These are phyloP conservation scores for Terana coerulea DNA, from an alignment of 768 basidiomycete species.

Conservation along the genomic window DNA sequence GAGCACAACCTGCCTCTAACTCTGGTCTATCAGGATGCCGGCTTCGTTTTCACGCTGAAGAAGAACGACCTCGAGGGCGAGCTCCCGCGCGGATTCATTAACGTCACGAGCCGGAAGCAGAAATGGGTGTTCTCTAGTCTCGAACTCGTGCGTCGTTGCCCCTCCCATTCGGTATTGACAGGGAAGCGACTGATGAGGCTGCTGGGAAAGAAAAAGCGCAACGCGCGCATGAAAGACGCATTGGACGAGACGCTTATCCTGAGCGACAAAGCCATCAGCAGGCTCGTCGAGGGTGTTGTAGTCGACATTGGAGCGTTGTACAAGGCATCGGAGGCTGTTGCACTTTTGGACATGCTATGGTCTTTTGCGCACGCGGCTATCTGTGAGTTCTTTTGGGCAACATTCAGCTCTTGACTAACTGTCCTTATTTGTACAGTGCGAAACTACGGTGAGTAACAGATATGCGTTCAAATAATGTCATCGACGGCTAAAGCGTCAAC, in stretches of 20 bases:
- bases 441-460: constrained; percentile 41
- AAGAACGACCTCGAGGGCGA: constrained; percentile 59
- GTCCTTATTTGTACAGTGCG: constrained; percentile 31
- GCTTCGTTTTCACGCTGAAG: constrained; percentile 71
- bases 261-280: constrained; percentile 81
- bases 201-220: constrained; percentile 69
- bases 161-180: background rate
- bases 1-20: constrained; percentile 61
- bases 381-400: constrained; percentile 40
- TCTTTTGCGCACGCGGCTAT: constrained; percentile 83
- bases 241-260: constrained; percentile 86
- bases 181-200: background rate
- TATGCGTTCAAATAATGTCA: background rate
- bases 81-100: constrained; percentile 69
- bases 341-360: constrained; percentile 86
- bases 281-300: constrained; percentile 68
- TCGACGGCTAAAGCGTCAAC: background rate
- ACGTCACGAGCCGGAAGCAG: constrained; percentile 60
- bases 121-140: constrained; percentile 76
- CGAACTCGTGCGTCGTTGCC: constrained; percentile 58
- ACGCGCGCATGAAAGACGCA: constrained; percentile 85
- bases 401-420: background rate
- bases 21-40: constrained; percentile 66
- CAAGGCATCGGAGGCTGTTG: constrained; percentile 89
- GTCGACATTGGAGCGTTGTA: constrained; percentile 77